phyloP scores from a whole-genome alignment of 2,329 filamentous ascomycete species.

The Podosphaera xanthii region DNA sequence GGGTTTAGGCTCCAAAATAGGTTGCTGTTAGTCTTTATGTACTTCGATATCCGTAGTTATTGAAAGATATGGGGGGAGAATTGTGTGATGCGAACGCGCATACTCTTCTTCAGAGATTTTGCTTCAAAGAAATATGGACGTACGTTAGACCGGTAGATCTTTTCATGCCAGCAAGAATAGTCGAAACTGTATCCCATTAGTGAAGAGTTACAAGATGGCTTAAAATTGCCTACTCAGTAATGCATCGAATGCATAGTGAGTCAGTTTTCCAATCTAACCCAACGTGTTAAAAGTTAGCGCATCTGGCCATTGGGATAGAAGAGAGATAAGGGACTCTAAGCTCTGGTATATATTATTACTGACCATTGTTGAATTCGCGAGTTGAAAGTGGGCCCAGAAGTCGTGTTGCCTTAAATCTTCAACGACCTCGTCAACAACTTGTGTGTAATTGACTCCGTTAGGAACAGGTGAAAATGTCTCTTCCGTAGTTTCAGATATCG shows the following conservation, averaged over 20 bases:
- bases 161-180: slow-evolving; percentile 90
- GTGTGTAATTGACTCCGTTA: no score
- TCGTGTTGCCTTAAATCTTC: no score
- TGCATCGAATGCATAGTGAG: slow-evolving; percentile 90
- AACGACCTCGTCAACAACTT: no score
- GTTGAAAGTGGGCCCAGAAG: no score
- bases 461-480: no score
- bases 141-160: slow-evolving; percentile 96
- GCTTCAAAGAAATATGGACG: slow-evolving; percentile 22
- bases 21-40: slow-evolving; percentile 21
- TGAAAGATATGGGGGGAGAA: slow-evolving; percentile 10
- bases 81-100: background rate
- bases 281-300: slow-evolving; percentile 45
- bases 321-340: background rate
- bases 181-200: slow-evolving; percentile 44
- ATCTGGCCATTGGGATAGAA: slow-evolving; percentile 13
- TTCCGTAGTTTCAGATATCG: no score
- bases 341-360: no score
- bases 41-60: slow-evolving; percentile 7
- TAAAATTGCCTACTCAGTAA: slow-evolving; percentile 47
- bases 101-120: background rate
- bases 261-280: slow-evolving; percentile 72
- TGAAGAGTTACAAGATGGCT: background rate
- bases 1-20: slow-evolving; percentile 27
- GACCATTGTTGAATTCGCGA: no score